Evolutionary conservation across 2,329 filamentous ascomycete species (phyloP).

Genomic region (Colletotrichum tofieldiae): DNA sequence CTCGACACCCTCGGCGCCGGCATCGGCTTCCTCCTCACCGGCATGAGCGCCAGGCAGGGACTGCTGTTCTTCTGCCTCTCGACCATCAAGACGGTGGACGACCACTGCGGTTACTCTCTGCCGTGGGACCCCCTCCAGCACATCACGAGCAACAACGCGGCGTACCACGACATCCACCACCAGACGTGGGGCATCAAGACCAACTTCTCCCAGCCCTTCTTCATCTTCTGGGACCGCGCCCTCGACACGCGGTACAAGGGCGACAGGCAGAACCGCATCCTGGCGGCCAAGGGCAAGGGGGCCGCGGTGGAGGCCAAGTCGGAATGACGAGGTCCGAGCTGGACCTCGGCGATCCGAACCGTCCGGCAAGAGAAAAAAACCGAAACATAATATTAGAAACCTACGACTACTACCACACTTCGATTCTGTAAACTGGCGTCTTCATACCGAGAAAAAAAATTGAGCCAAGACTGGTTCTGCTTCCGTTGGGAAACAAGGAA

Average conservation of each 20-base stretch:
- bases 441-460: background rate
- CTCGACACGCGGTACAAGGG: slow-evolving; percentile 89
- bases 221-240: slow-evolving; percentile 93
- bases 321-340: slow-evolving; percentile 18
- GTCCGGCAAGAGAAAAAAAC: slow-evolving; percentile 14
- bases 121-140: slow-evolving; percentile 96
- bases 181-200: slow-evolving; percentile 99
- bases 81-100: slow-evolving; percentile 96
- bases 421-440: slow-evolving; percentile 33
- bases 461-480: slow-evolving; percentile 29
- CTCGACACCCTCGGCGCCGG: slow-evolving; percentile 92
- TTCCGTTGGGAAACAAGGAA: slow-evolving; percentile 20
- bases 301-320: slow-evolving; percentile 38
- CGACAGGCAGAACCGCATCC: slow-evolving; percentile 55
- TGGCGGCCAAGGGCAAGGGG: slow-evolving; percentile 19
- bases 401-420: slow-evolving; percentile 10
- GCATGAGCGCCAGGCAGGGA: slow-evolving; percentile 88
- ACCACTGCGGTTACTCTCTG: slow-evolving; percentile 96
- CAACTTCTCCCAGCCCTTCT: slow-evolving; percentile 92
- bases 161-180: slow-evolving; percentile 98
- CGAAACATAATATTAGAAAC: slow-evolving; percentile 20
- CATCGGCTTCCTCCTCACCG: slow-evolving; percentile 84
- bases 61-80: slow-evolving; percentile 92
- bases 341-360: slow-evolving; percentile 15
- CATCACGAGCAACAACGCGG: slow-evolving; percentile 94